phyloP scores from a whole-genome alignment of 2,329 filamentous ascomycete genomes.

The Sclerotinia nivalis region DNA sequence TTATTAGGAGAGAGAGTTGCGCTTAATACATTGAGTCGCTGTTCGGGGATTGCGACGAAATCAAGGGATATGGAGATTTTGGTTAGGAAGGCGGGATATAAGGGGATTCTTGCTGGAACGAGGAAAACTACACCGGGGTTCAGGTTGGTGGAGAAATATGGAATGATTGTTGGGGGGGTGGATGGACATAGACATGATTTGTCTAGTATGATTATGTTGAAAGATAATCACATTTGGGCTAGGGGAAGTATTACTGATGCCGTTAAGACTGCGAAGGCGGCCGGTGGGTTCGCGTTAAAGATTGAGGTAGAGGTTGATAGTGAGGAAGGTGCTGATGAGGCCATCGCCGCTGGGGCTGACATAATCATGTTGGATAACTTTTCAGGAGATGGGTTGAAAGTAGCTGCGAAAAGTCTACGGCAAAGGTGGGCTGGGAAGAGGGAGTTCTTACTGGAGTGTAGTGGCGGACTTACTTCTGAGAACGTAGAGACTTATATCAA shows the following conservation, averaged over 20 bases:
- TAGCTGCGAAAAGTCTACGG: conserved; percentile 74
- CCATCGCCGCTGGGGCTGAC: conserved; percentile 86
- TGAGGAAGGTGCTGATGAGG: conserved; percentile 86
- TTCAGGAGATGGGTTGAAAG: conserved; percentile 71
- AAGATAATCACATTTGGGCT: conserved; percentile 98
- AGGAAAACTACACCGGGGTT: conserved; percentile 97
- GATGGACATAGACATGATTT: conserved; percentile 92
- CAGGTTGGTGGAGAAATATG: conserved; percentile 94
- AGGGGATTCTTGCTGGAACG: conserved; percentile 85
- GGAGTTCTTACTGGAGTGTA: conserved; percentile 85
- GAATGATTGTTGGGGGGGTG: conserved; percentile 90
- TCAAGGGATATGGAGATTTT: conserved; percentile 56
- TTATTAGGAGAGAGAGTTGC: conserved; percentile 93
- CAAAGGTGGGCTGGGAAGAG: conserved; percentile 73
- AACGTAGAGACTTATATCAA: conserved; percentile 84
- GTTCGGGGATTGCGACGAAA: conserved; percentile 84
- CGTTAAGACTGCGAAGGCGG: conserved; percentile 78
- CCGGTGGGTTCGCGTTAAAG: conserved; percentile 88
- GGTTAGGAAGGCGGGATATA: conserved; percentile 69
- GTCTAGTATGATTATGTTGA: conserved; percentile 95
- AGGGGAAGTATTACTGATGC: conserved; percentile 83
- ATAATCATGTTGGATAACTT: conserved; percentile 99
- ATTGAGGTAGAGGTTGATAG: conserved; percentile 94
- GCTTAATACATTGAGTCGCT: conserved; percentile 85
- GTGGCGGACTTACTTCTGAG: conserved; percentile 80